Conservation (phyloP, 805 yeast species). For the Spathaspora sp. region DNA sequence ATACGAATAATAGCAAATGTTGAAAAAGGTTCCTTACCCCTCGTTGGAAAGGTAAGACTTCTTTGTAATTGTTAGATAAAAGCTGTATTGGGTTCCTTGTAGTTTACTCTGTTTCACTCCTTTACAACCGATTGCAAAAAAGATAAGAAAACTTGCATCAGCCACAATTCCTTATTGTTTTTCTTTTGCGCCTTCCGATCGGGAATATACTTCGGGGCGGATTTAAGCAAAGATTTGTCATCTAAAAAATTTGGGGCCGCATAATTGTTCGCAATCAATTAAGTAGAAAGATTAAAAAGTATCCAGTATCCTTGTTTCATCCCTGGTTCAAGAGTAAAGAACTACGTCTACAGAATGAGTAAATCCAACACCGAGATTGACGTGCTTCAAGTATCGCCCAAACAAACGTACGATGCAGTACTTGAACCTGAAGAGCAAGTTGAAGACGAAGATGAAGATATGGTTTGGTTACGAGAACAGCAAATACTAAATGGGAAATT, state of each 20-base stretch:
- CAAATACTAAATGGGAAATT: slow-evolving; percentile 32
- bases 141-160: not conserved
- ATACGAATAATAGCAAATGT: too few species aligned
- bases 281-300: too few species aligned
- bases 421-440: slow-evolving; percentile 14
- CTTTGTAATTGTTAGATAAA: too few species aligned
- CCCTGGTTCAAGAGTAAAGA: not conserved
- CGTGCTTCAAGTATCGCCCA: not conserved
- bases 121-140: not conserved
- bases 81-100: too few species aligned
- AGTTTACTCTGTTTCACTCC: too few species aligned
- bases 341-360: not conserved
- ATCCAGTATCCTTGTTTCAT: not conserved
- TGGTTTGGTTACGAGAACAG: slow-evolving; percentile 43
- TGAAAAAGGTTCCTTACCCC: too few species aligned
- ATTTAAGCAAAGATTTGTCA: not conserved
- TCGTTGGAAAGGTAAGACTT: too few species aligned
- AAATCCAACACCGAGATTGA: not conserved
- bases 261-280: not conserved
- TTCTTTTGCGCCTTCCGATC: not conserved
- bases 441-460: slow-evolving; percentile 29
- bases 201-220: not conserved
- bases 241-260: not conserved
- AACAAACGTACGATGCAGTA: not conserved
- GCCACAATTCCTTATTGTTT: not conserved